Evolutionary conservation across 75 land plant genomes (phyloP).

Genomic region (Cupressus sempervirens): DNA sequence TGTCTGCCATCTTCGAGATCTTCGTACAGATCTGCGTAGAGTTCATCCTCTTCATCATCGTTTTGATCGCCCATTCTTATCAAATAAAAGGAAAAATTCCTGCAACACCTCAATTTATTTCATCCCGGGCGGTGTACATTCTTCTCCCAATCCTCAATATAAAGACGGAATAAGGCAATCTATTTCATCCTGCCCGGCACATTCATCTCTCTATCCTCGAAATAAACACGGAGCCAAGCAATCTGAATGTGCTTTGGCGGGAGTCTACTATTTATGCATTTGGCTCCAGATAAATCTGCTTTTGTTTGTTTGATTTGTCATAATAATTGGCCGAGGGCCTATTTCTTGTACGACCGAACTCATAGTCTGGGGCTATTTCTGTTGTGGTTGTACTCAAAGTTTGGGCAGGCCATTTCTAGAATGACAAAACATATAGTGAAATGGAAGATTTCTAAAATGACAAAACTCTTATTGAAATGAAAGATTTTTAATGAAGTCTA

Average conservation of each 20-base stretch:
- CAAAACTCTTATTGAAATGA: too few species aligned
- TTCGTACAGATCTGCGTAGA: slow-evolving; percentile 25
- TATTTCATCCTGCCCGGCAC: too few species aligned
- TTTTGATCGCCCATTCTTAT: slow-evolving; percentile 8
- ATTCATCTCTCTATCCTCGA: neutral
- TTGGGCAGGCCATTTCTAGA: too few species aligned
- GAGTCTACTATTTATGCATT: neutral
- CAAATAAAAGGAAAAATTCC: neutral
- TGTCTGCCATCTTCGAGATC: slow-evolving; percentile 20
- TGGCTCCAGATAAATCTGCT: neutral
- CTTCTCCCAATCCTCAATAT: neutral
- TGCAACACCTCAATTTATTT: neutral
- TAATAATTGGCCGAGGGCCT: too few species aligned
- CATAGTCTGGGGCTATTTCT: too few species aligned
- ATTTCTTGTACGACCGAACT: too few species aligned
- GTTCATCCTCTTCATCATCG: slow-evolving; percentile 4
- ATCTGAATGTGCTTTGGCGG: neutral
- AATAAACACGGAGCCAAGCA: neutral
- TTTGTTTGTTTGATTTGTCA: too few species aligned
- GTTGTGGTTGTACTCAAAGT: too few species aligned
- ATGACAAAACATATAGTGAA: too few species aligned
- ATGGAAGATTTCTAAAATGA: too few species aligned
- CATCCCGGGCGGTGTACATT: neutral
- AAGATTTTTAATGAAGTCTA: too few species aligned
- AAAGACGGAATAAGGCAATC: neutral